These are phyloP conservation scores for Moesziomyces parantarcticus DNA, from an alignment of 1,284 basidiomycete genomes.

Conservation along the genomic window DNA sequence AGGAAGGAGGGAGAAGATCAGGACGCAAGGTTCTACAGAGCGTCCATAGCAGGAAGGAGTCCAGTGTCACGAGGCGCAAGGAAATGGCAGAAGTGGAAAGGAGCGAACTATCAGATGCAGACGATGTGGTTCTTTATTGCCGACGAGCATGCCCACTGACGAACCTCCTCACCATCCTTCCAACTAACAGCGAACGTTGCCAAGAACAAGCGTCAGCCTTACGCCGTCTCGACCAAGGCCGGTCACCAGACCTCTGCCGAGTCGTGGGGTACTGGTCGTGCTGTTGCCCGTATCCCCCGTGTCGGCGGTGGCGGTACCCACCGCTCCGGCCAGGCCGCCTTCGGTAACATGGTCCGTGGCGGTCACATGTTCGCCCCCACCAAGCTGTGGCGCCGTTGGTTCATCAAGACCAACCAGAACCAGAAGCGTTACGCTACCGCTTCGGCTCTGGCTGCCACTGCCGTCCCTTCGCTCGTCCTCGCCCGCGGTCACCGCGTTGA, in stretches of 20 bases:
- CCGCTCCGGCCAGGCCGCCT: slow-evolving; percentile 96
- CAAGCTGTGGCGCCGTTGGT: slow-evolving; percentile 99
- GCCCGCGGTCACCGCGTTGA: slow-evolving; percentile 99
- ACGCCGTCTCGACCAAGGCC: slow-evolving; percentile 96
- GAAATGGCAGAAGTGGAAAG: no score
- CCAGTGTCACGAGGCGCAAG: no score
- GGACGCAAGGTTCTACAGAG: no score
- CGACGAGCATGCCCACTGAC: no score
- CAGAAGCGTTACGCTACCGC: slow-evolving; percentile 98
- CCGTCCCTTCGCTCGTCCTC: slow-evolving; percentile 96
- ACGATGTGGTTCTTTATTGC: no score
- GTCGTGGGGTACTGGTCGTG: slow-evolving; percentile 99
- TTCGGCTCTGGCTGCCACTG: slow-evolving; percentile 96
- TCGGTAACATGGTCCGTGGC: slow-evolving; percentile 78
- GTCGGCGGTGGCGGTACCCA: slow-evolving; percentile 98
- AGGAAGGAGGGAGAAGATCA: no score
- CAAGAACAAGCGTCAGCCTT: slow-evolving; percentile 98
- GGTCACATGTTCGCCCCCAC: slow-evolving; percentile 99
- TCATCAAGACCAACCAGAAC: slow-evolving; percentile 99
- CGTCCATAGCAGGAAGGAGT: no score
- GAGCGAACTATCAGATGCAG: no score
- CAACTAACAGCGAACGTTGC: slow-evolving; percentile 84
- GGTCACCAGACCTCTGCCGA: slow-evolving; percentile 99
- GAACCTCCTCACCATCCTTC: neutral
- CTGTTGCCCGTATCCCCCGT: slow-evolving; percentile 99